Percentiles rank a stretch among this genome's conserved stretches.
phyloP scores from a whole-genome alignment of 2,329 filamentous ascomycete genomes.

The Septoria petroselini region DNA sequence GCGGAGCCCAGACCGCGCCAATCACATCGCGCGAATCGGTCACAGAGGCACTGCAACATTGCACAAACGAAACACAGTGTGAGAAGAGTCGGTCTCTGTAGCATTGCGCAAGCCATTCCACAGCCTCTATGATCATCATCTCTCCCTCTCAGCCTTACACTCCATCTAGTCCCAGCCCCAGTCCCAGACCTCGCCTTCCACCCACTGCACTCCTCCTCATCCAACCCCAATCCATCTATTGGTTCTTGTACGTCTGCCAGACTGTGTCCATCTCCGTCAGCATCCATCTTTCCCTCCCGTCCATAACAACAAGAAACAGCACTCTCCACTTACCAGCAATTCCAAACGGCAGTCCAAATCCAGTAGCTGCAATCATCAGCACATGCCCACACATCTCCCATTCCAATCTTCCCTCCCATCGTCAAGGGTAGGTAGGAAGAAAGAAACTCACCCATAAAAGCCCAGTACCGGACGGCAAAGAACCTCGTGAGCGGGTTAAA shows the following conservation, averaged over 20 bases:
- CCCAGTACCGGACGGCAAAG: constrained; percentile 82
- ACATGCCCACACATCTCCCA: too few species aligned
- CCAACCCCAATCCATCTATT: constrained; percentile 30
- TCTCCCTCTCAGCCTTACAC: too few species aligned
- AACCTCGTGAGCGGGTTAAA: constrained; percentile 92
- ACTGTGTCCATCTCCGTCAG: constrained; percentile 47
- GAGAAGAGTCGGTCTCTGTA: too few species aligned
- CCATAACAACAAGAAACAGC: neutral
- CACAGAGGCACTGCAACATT: too few species aligned
- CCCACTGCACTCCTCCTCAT: neutral
- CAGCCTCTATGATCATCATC: too few species aligned
- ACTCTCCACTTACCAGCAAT: constrained; percentile 57
- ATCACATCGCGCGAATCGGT: constrained; percentile 10
- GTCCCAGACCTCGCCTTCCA: constrained; percentile 1
- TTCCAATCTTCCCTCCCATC: constrained; percentile 10
- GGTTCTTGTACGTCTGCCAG: constrained; percentile 66
- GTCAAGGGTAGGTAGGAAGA: neutral
- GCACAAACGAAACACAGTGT: too few species aligned
- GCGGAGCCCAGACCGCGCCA: constrained; percentile 2
- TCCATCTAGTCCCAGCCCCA: neutral
- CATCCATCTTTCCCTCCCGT: neutral
- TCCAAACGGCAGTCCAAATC: constrained; percentile 59
- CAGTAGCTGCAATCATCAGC: too few species aligned
- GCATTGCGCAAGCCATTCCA: too few species aligned
- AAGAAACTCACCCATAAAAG: constrained; percentile 67